Base-by-base conservation (phyloP, 1,284 basidiomycete species). In the Malassezia restricta region DNA sequence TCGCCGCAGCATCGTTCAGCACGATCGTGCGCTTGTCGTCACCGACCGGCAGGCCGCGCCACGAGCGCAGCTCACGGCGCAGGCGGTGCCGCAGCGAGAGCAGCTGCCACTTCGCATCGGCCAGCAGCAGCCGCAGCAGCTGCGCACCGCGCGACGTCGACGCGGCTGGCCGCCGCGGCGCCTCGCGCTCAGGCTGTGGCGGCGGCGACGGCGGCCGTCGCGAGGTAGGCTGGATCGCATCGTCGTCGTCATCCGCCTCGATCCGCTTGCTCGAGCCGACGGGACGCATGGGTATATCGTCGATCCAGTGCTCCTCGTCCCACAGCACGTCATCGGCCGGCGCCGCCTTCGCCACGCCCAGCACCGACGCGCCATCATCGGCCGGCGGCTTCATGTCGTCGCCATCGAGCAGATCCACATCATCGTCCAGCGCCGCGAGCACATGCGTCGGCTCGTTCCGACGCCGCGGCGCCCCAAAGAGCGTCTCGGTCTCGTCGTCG, bases 1-100 rank as follows among this genome's bases (percentile, higher is more conserved):
- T 73, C 38, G 63, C 54, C 30, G 61, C 49, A 1, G 65, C 60
- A 43, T 73, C 66, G 51, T 73, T 70, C 44, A 73, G 54, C 29
- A 56, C 52, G 5, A 72, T 57, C 24, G 59, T 54, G n/a, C 71
- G 62, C 37, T 68, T 66, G 28, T 64, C 61, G 12, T 62, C 38
- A 39, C 49, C 11, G 51, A 51, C 43, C 58, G 58, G 45, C 57
- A 62, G 17, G 61, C 49, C 52, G 56, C 62, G 39, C 63, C 35
- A 14, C 63, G 57, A 38, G 62, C 65, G 40, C 58, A 57, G 12
- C 53, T 35, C 15, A 54, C 56, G 52, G 62, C 60, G 12, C 42
- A 54, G 1, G 64, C 66, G n/a, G 56, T 48, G 53, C 14, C 49
- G 53, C 11, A 50, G 15, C 15, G 43, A 42, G 5, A 31, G 20